These are phyloP conservation scores for Apium graveolens DNA, from an alignment of 129 eudicot species.

Conservation along the genomic window DNA sequence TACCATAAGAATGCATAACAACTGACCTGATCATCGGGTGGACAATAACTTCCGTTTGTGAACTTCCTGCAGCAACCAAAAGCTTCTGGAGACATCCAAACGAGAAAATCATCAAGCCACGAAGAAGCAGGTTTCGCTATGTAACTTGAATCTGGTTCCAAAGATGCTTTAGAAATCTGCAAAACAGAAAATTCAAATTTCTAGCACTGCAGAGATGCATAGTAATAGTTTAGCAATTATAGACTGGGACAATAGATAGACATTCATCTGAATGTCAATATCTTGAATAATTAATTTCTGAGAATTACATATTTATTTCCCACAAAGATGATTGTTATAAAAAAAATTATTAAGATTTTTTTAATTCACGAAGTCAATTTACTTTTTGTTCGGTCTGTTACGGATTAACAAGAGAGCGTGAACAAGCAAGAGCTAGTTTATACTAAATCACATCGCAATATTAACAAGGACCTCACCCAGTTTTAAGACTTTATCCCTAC, in stretches of 20 bases:
- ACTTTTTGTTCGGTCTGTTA: neutral
- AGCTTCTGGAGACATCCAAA: conserved; percentile 99
- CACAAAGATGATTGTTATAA: neutral
- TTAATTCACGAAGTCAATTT: too few species aligned
- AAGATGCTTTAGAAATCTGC: conserved; percentile 83
- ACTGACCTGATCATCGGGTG: conserved; percentile 91
- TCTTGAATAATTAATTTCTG: neutral
- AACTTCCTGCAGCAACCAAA: conserved; percentile 98
- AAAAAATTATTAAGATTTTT: too few species aligned
- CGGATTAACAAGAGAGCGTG: too few species aligned
- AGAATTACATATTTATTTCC: neutral
- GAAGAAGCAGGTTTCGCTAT: conserved; percentile 99
- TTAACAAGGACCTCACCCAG: neutral
- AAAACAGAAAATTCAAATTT: conserved; percentile 11
- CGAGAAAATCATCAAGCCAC: conserved; percentile 98
- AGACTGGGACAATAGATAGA: neutral
- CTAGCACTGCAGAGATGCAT: neutral
- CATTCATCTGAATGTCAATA: neutral
- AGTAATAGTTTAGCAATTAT: neutral
- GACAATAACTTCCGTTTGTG: conserved; percentile 77
- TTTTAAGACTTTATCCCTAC: neutral
- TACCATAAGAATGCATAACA: neutral
- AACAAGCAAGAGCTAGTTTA: neutral
- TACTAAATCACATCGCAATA: neutral
- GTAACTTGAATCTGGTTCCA: conserved; percentile 74